Evolutionary conservation across 345 rosid genomes (phyloP), one percentile per base, ranked within the genome.

Genomic region (Salix exigua): DNA sequence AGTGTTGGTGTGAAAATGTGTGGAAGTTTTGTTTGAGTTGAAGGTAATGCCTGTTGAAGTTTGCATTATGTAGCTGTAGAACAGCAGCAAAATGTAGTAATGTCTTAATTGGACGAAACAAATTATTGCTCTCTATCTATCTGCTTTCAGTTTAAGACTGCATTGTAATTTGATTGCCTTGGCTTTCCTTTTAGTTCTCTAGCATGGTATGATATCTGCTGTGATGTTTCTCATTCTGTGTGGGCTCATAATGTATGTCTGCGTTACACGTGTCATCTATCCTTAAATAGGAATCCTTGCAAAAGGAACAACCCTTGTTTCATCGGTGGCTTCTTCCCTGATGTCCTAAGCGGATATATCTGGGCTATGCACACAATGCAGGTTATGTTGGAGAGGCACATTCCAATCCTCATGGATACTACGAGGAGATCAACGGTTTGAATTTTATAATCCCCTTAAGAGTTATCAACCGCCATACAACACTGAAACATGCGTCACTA

Each of bases 11-110:
- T 74, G 75, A 40, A 60, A 78, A 71, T 58, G 78, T 58, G 76
- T 48, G 77, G 44, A 80, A 72, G 67, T 76, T 82, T 82, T 79
- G 74, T 69, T 38, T 33, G 6, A 66, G 50, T 64, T 75, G 74
- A 70, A 44, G 84, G 79, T 74, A 58, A 26, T 66, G 60, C 70
- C 58, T 66, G 60, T 40, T 62, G 37, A 25, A 40, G 53, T 62
- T 71, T 31, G 64, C 6, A 23, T 3, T 26, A 51, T 6, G 63
- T 51, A 50, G 72, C 72, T 35, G 67, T 66, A 75, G 68, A 72
- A 53, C 64, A 51, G 75, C 68, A 40, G 72, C 70, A 11, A 73
- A 42, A 74, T 68, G 44, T 61, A 72, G 68, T 3, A 46, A 62
- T 14, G 73, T 31, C 48, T 25, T 62, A 14, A 44, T 69, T 67